Conservation (phyloP, 2,329 filamentous ascomycete species). For the Cladorrhinum sp. region DNA sequence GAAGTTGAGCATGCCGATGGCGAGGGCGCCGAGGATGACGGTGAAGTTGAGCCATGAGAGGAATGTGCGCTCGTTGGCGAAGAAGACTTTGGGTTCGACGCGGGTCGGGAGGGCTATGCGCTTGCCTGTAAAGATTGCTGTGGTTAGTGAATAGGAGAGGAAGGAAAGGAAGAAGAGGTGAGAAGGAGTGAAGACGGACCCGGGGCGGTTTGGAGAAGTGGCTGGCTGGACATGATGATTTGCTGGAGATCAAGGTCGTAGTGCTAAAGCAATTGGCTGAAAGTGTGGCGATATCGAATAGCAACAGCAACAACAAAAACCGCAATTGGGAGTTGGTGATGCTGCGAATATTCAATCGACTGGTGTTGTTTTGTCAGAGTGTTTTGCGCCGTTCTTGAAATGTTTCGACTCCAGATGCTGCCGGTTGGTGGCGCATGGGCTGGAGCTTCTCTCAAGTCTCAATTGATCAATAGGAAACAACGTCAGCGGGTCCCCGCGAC, state of each 20-base stretch:
- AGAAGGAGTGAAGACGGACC: conserved; percentile 52
- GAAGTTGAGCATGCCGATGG: conserved; percentile 97
- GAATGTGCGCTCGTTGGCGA: conserved; percentile 99
- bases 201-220: conserved; percentile 88
- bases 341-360: not conserved
- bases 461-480: conserved; percentile 28
- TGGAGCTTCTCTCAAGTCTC: conserved; percentile 5
- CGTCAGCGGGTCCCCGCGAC: conserved; percentile 10
- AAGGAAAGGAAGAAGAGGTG: conserved; percentile 10
- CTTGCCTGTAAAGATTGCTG: conserved; percentile 63
- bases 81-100: conserved; percentile 99
- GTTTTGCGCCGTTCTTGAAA: conserved; percentile 7
- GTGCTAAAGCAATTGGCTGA: conserved; percentile 90
- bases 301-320: not conserved
- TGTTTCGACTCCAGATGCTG: conserved; percentile 8
- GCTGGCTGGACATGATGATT: conserved; percentile 83
- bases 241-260: not conserved
- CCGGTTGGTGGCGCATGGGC: conserved; percentile 10
- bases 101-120: conserved; percentile 96
- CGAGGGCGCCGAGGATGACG: conserved; percentile 93
- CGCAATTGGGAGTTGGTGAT: not conserved
- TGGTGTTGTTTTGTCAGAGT: not conserved
- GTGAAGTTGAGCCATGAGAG: conserved; percentile 99
- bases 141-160: conserved; percentile 9
- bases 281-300: conserved; percentile 57